phyloP scores from a whole-genome alignment of 352 stramenopile species.

The Pythium aristosporum region DNA sequence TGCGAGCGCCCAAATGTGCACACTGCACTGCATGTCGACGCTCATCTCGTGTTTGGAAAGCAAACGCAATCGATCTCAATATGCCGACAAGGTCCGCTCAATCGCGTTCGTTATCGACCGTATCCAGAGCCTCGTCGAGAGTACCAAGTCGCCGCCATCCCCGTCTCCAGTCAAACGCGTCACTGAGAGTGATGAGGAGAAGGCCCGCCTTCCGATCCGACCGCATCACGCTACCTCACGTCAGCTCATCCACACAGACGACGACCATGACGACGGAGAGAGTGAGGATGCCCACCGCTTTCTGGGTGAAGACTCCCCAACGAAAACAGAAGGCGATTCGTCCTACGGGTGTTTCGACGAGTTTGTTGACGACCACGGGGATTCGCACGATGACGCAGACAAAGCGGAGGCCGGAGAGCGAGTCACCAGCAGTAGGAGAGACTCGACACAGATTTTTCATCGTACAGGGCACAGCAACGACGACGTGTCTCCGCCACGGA shows the following conservation, averaged over 20 bases:
- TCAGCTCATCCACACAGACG: background rate
- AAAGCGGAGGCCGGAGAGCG: background rate
- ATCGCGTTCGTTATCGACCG: slow-evolving; percentile 16
- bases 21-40: slow-evolving; percentile 4
- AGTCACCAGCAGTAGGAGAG: background rate
- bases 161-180: background rate
- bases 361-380: slow-evolving; percentile 1
- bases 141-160: background rate
- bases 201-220: background rate
- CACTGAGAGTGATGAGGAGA: background rate
- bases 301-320: slow-evolving; percentile 23
- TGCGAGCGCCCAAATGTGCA: slow-evolving; percentile 9
- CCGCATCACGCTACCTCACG: background rate
- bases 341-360: slow-evolving; percentile 13
- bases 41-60: slow-evolving; percentile 18
- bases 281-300: slow-evolving; percentile 24
- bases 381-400: background rate
- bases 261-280: slow-evolving; percentile 5
- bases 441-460: background rate
- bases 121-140: slow-evolving; percentile 12
- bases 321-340: slow-evolving; percentile 5
- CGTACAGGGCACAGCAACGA: background rate
- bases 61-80: slow-evolving; percentile 13
- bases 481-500: background rate
- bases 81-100: background rate